phyloP scores from a whole-genome alignment of 176 grass and related monocot genomes.

The Luzula sylvatica region DNA sequence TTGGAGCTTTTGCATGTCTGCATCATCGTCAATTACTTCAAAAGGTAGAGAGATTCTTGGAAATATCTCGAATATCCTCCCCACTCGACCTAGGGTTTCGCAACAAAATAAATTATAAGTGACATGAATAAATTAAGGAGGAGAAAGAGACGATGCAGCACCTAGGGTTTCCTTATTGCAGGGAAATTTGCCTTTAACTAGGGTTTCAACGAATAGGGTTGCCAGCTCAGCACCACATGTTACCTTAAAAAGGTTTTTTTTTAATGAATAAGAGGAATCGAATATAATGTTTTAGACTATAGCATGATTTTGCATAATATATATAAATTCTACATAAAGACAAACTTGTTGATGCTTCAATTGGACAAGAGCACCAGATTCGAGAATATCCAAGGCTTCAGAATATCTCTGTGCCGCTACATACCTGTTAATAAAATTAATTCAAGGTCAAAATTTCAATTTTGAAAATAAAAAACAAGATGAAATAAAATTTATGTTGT shows the following conservation, averaged over 20 bases:
- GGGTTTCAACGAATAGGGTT: slow-evolving; percentile 55
- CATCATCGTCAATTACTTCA: slow-evolving; percentile 52
- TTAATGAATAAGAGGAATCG: slow-evolving; percentile 3
- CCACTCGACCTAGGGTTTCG: slow-evolving; percentile 20
- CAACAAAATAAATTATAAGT: background rate
- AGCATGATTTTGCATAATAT: background rate
- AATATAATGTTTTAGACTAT: background rate
- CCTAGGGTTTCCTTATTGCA: slow-evolving; percentile 71
- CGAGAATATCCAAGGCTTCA: slow-evolving; percentile 78
- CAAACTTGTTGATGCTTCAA: slow-evolving; percentile 83
- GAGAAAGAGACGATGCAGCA: slow-evolving; percentile 30
- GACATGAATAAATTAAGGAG: background rate
- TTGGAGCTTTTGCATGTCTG: slow-evolving; percentile 70
- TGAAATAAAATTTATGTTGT: background rate
- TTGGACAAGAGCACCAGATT: slow-evolving; percentile 74
- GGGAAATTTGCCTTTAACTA: slow-evolving; percentile 43
- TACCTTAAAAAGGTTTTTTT: slow-evolving; percentile 48
- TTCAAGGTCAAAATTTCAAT: slow-evolving; percentile 16
- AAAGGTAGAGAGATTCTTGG: slow-evolving; percentile 76
- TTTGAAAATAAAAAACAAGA: background rate
- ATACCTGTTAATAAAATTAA: slow-evolving; percentile 45
- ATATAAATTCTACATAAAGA: slow-evolving; percentile 4
- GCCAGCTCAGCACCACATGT: slow-evolving; percentile 80
- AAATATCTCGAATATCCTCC: slow-evolving; percentile 79
- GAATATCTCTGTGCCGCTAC: slow-evolving; percentile 57